These are phyloP conservation scores for Trichaptum fuscoviolaceum DNA, from an alignment of 768 basidiomycete genomes.

Conservation along the genomic window DNA sequence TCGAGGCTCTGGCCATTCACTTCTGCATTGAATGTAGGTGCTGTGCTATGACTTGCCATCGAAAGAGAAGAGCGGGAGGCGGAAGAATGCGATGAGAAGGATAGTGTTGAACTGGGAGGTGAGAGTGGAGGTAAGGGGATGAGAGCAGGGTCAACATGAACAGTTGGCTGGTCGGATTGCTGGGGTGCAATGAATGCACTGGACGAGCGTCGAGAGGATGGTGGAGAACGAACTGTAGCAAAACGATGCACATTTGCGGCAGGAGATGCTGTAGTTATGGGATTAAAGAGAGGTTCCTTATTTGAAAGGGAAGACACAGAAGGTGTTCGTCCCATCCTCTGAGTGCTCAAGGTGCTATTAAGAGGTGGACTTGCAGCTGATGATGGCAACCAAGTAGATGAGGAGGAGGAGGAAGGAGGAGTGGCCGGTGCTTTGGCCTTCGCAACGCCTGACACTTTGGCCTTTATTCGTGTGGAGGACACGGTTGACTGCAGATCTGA, in stretches of 20 bases:
- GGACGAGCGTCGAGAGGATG: constrained; percentile 28
- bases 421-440: constrained; percentile 27
- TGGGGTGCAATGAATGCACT: constrained; percentile 27
- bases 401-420: constrained; percentile 17
- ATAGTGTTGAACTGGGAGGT: constrained; percentile 65
- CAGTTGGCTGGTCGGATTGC: constrained; percentile 20
- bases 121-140: constrained; percentile 66
- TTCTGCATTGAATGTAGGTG: constrained; percentile 38
- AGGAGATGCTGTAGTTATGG: constrained; percentile 50
- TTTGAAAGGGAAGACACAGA: constrained; percentile 20
- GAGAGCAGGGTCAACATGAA: constrained; percentile 47
- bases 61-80: constrained; percentile 49
- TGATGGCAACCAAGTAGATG: too few relatives aligned
- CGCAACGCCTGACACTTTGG: constrained; percentile 52
- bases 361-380: constrained; percentile 18
- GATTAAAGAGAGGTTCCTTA: constrained; percentile 27
- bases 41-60: constrained; percentile 34
- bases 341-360: constrained; percentile 11
- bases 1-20: constrained; percentile 28
- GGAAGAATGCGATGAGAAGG: constrained; percentile 75
- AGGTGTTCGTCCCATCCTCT: constrained; percentile 13
- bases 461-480: constrained; percentile 28
- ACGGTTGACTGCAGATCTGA: background rate
- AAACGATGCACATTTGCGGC: constrained; percentile 59
- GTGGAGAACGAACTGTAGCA: constrained; percentile 28